Evolutionary conservation across 805 yeast genomes (phyloP).

Genomic region (Metschnikowia drakensbergensis): DNA sequence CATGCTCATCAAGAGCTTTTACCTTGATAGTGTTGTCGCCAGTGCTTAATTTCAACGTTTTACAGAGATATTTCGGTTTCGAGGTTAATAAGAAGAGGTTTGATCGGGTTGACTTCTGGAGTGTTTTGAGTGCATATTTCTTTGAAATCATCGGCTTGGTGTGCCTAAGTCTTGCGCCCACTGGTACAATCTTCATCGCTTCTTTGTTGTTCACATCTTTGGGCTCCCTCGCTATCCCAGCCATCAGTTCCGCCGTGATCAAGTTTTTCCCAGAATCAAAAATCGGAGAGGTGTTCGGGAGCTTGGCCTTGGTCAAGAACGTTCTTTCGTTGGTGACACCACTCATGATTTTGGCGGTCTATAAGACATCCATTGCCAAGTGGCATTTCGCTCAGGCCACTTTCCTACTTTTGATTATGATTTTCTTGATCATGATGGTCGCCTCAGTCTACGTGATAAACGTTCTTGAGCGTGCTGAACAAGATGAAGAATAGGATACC

Average conservation of each 20-base stretch:
- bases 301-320: slow-evolving; percentile 57
- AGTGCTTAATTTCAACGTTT: slow-evolving; percentile 31
- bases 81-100: slow-evolving; percentile 37
- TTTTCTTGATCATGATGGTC: slow-evolving; percentile 3
- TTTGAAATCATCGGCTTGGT: slow-evolving; percentile 39
- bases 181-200: slow-evolving; percentile 26
- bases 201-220: slow-evolving; percentile 41
- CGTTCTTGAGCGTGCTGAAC: slow-evolving; percentile 12
- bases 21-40: slow-evolving; percentile 54
- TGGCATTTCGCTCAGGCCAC: slow-evolving; percentile 29
- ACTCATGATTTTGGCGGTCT: slow-evolving; percentile 43
- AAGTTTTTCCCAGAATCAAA: slow-evolving; percentile 58
- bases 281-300: slow-evolving; percentile 73
- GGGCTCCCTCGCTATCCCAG: slow-evolving; percentile 42
- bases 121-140: slow-evolving; percentile 32
- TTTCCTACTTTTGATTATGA: slow-evolving; percentile 21
- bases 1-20: slow-evolving; percentile 48
- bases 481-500: neutral
- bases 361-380: slow-evolving; percentile 27
- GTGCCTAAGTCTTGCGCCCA: slow-evolving; percentile 29
- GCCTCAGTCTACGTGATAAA: slow-evolving; percentile 8
- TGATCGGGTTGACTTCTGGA: slow-evolving; percentile 49
- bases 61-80: slow-evolving; percentile 31
- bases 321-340: slow-evolving; percentile 48
- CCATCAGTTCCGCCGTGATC: slow-evolving; percentile 53